phyloP scores from a whole-genome alignment of 176 grass and related monocot species.

The Aegilops tauschii region DNA sequence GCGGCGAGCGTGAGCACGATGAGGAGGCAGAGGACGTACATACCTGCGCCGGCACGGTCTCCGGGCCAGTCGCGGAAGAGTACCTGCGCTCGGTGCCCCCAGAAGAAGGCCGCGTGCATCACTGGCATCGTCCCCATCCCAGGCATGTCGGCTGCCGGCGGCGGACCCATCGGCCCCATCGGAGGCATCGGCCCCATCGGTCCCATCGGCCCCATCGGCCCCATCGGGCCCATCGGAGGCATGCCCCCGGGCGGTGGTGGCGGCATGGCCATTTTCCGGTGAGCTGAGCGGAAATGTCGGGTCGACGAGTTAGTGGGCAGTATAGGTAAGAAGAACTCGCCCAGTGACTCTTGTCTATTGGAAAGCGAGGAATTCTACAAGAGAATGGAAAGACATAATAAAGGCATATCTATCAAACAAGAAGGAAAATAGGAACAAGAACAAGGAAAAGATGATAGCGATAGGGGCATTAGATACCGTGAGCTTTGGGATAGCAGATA shows the following conservation, averaged over 20 bases:
- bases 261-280: not conserved
- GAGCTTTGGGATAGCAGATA: not conserved
- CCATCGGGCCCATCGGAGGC: not conserved
- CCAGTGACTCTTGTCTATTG: not conserved
- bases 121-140: constrained; percentile 1
- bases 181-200: not conserved
- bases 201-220: not conserved
- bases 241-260: not conserved
- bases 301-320: not conserved
- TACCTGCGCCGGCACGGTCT: constrained; percentile 18
- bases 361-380: not conserved
- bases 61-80: constrained; percentile 67
- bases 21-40: constrained; percentile 64
- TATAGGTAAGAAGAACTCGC: not conserved
- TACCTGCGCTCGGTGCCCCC: constrained; percentile 46
- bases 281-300: not conserved
- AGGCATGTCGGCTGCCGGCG: not conserved
- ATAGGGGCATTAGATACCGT: not conserved
- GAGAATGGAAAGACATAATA: not conserved
- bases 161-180: not conserved
- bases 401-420: not conserved
- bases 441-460: not conserved
- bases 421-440: not conserved
- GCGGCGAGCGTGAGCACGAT: constrained; percentile 38
- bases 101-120: constrained; percentile 64